Evolutionary conservation across 257 asterid genomes (phyloP).

Genomic region (Fraxinus quadrangulata): DNA sequence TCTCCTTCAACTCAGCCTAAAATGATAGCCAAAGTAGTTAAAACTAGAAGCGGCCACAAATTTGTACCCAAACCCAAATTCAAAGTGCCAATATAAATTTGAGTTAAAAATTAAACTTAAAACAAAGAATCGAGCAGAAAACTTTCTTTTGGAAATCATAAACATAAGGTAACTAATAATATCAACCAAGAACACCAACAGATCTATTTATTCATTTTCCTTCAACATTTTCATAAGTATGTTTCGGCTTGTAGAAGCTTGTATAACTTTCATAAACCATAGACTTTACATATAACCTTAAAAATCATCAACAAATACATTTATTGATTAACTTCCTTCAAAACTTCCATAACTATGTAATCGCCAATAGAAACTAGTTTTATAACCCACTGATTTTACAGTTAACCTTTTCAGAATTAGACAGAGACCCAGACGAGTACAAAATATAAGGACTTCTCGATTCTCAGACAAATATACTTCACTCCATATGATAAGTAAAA

Average conservation of each 20-base stretch:
- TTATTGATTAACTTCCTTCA: not conserved
- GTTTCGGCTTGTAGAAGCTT: not conserved
- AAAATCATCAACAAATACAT: too few species aligned
- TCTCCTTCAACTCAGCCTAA: conserved; percentile 77
- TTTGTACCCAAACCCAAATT: not conserved
- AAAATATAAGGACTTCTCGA: not conserved
- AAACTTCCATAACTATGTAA: too few species aligned
- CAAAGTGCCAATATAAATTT: not conserved
- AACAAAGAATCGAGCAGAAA: not conserved
- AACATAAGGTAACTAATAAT: not conserved
- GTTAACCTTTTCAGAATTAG: not conserved
- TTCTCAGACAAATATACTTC: not conserved
- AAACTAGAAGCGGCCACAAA: not conserved
- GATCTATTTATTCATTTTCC: not conserved
- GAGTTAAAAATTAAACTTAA: not conserved
- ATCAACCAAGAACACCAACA: not conserved
- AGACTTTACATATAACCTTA: too few species aligned
- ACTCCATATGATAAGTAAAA: not conserved
- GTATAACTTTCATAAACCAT: not conserved
- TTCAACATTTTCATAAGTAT: not conserved
- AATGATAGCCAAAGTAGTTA: conserved; percentile 1
- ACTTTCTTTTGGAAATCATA: not conserved
- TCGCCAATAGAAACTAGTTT: not conserved
- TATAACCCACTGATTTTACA: too few species aligned
- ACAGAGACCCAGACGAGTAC: not conserved